Evolutionary conservation across 352 stramenopile species (phyloP), one percentile per base, ranked within the genome.

Genomic region (Elongisporangium undulatum): DNA sequence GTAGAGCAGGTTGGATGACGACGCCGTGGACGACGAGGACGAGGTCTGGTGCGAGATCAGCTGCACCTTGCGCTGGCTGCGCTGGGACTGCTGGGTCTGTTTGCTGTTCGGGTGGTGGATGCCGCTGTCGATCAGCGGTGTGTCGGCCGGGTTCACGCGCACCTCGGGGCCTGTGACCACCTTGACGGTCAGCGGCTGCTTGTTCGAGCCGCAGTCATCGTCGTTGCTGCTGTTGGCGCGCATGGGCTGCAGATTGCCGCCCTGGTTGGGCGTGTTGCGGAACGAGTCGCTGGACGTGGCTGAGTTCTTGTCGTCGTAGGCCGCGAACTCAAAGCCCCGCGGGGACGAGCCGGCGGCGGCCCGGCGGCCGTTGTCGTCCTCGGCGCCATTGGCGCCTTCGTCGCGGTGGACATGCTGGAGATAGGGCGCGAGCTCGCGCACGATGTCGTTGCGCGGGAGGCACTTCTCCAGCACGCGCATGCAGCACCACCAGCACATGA

Each of bases 401-500:
- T 93, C 84, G 50, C 76, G 74, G 61, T 93, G 84, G 22, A 91
- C 83, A 62, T 95, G 82, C 76, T 95, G 80, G 53, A 95, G 59
- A 59, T 95, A 95, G 23, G 86, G 86, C 62, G 84, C 84, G 48
- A 95, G 71, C 61, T 95, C 86, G 38, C 84, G 80, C 58, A 95
- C 86, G 38, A 95, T 95, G 64, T 95, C 86, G 63, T 95, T 95
- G 24, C 84, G 84, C 38, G 86, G 86, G 51, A 95, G 67, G 61
- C 84, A 94, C 59, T 90, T 90, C 63, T 95, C 85, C 63, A 95
- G 58, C 52, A 92, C 77, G 62, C 84, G 86, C 82, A 95, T 95
- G 59, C 86, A 95, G 67, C 86, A 95, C 84, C 85, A 92, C 86
- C 86, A 95, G 63, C 86, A 93, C 72, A 92, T 87, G 57, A 4